Conservation (phyloP, 441 rosid genomes). For the Cnidoscolus chayamansa region DNA sequence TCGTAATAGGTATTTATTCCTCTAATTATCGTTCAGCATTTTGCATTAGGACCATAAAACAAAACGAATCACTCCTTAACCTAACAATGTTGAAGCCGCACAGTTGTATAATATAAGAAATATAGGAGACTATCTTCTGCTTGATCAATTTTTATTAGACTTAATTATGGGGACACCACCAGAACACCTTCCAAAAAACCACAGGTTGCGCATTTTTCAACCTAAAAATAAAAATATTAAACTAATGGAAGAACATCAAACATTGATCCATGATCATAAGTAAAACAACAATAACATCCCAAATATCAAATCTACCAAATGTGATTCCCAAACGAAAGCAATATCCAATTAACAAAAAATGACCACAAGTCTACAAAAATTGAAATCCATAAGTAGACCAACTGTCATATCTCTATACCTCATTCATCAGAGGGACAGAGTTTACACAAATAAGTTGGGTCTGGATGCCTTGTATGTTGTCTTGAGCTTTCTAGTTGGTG, state of each 20-base stretch:
- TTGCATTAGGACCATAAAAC: too few relatives aligned
- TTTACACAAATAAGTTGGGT: slow-evolving; percentile 43
- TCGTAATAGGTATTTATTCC: too few relatives aligned
- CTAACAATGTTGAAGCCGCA: too few relatives aligned
- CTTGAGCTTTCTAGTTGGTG: slow-evolving; percentile 44
- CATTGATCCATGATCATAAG: background rate
- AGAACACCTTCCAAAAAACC: too few relatives aligned
- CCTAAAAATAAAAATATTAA: background rate
- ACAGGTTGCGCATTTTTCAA: background rate
- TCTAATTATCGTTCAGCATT: too few relatives aligned
- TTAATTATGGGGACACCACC: too few relatives aligned
- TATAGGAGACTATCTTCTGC: too few relatives aligned
- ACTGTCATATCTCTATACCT: slow-evolving; percentile 10
- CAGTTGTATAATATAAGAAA: too few relatives aligned
- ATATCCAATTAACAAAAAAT: slow-evolving; percentile 26
- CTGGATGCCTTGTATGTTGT: slow-evolving; percentile 48
- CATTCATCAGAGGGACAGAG: slow-evolving; percentile 19
- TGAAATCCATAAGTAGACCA: slow-evolving; percentile 15
- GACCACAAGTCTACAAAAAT: slow-evolving; percentile 20
- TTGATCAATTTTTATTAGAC: too few relatives aligned
- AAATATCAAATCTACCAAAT: slow-evolving; percentile 6
- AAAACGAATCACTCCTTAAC: too few relatives aligned
- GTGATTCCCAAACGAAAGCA: slow-evolving; percentile 16
- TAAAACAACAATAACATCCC: slow-evolving; percentile 7
- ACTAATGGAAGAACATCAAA: background rate